Evolutionary conservation across 2,329 filamentous ascomycete genomes (phyloP).

Genomic region (Aspergillus texensis): DNA sequence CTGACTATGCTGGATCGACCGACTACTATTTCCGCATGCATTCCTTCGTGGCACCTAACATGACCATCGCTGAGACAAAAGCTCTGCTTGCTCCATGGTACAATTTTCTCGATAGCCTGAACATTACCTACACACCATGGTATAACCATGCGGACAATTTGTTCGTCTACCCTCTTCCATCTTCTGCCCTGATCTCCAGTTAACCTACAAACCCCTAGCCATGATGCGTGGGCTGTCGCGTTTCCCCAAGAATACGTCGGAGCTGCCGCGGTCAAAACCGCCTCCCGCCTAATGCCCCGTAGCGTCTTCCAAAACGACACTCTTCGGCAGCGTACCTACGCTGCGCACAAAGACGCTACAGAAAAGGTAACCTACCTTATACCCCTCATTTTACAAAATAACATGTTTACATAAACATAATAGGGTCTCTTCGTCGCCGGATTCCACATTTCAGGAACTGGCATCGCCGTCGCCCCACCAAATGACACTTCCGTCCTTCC

Average conservation of each 20-base stretch:
- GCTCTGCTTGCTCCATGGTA: conserved; percentile 25
- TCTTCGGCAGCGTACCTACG: conserved; percentile 17
- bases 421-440: conserved; percentile 27
- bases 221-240: conserved; percentile 22
- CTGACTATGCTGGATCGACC: conserved; percentile 19
- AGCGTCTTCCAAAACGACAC: conserved; percentile 20
- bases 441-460: conserved; percentile 26
- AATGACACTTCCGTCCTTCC: conserved; percentile 30
- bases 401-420: neutral
- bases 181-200: neutral
- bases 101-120: conserved; percentile 19
- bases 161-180: conserved; percentile 11
- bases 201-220: conserved; percentile 8
- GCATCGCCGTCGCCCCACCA: conserved; percentile 20
- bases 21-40: conserved; percentile 31
- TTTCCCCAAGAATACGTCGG: conserved; percentile 26
- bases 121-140: conserved; percentile 22
- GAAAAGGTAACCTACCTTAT: conserved; percentile 13
- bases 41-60: conserved; percentile 27
- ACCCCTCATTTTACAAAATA: neutral
- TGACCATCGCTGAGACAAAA: conserved; percentile 23
- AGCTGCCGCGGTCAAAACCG: conserved; percentile 22
- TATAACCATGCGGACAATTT: conserved; percentile 28
- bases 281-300: conserved; percentile 26
- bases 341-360: conserved; percentile 22